Conservation (phyloP, 2,329 filamentous ascomycete genomes). For the Fusarium neocosmosporiellum region DNA sequence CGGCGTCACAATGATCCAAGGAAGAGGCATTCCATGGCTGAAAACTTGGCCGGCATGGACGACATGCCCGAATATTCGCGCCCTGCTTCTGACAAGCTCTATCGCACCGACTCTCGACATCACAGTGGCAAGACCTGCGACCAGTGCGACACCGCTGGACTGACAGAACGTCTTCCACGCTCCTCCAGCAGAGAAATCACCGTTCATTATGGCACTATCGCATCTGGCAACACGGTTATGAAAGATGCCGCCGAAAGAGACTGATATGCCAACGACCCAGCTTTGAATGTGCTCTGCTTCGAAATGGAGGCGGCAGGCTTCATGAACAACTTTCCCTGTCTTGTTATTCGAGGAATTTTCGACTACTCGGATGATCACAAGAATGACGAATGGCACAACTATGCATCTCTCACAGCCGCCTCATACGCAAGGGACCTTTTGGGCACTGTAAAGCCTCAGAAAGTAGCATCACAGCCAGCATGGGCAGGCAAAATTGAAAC, state of each 20-base stretch:
- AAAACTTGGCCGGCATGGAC: neutral
- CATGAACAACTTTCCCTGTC: neutral
- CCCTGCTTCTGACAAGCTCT: neutral
- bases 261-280: neutral
- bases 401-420: neutral
- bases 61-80: neutral
- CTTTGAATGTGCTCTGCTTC: neutral
- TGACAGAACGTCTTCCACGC: neutral
- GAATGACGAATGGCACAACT: neutral
- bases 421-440: neutral
- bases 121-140: neutral
- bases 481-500: neutral
- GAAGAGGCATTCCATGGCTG: neutral
- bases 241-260: neutral
- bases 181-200: neutral
- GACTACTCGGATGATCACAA: neutral
- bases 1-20: neutral
- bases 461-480: neutral
- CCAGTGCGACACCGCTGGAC: neutral
- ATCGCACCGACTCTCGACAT: neutral
- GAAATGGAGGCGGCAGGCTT: neutral
- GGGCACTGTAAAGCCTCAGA: neutral
- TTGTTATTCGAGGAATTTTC: neutral
- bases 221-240: neutral
- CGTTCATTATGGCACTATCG: neutral